A percentile compares a stretch with the other conserved stretches of the same genome.
Evolutionary conservation across 1,284 basidiomycete species (phyloP).

Genomic region (Baeospora myosura): DNA sequence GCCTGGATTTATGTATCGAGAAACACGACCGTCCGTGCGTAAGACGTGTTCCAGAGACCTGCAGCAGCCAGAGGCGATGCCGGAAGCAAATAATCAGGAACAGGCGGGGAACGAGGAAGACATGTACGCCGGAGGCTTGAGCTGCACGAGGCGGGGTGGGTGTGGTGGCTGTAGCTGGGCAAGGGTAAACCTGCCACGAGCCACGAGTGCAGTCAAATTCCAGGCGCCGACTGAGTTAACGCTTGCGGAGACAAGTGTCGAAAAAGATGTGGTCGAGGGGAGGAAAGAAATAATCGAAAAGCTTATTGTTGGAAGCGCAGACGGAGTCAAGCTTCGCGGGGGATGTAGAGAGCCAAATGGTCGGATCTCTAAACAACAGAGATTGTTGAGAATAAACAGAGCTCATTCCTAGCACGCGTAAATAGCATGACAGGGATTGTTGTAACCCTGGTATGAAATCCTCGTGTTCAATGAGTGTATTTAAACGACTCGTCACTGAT

Average conservation of each 20-base stretch:
- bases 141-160: conserved; percentile 38
- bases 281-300: conserved; percentile 13
- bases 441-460: too few species aligned
- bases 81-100: conserved; percentile 32
- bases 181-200: conserved; percentile 17
- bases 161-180: conserved; percentile 31
- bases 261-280: conserved; percentile 12
- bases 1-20: conserved; percentile 40
- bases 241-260: too few species aligned
- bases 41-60: conserved; percentile 5
- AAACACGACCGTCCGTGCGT: conserved; percentile 30
- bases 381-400: conserved; percentile 11
- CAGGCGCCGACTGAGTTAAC: too few species aligned
- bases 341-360: conserved; percentile 20
- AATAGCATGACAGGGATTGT: too few species aligned
- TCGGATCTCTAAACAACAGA: conserved; percentile 24
- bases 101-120: conserved; percentile 36
- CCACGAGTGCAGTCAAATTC: too few species aligned
- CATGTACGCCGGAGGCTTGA: conserved; percentile 37
- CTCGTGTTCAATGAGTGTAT: too few species aligned
- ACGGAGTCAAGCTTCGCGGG: conserved; percentile 23
- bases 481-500: too few species aligned
- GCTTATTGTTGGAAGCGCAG: conserved; percentile 28
- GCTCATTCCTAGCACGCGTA: too few species aligned
- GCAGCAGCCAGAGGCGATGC: conserved; percentile 24